phyloP scores from a whole-genome alignment of 257 asterid species.

The Ilex aquifolium region DNA sequence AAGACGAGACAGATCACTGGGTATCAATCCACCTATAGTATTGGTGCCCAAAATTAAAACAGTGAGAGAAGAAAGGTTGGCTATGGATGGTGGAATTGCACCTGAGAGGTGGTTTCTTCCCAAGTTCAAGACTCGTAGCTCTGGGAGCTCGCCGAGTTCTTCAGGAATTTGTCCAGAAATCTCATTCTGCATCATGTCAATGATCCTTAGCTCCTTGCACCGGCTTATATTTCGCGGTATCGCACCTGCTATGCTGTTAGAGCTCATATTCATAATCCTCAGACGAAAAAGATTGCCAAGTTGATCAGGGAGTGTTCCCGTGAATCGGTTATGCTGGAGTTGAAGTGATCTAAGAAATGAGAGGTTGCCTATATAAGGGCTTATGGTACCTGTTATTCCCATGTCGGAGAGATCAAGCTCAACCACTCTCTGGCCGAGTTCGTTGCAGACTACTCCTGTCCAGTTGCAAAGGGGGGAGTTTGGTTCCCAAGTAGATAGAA shows the following conservation, averaged over 20 bases:
- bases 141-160: slow-evolving; percentile 23
- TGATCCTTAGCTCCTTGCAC: slow-evolving; percentile 27
- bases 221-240: slow-evolving; percentile 36
- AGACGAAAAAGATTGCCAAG: slow-evolving; percentile 35
- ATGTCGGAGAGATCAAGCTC: slow-evolving; percentile 41
- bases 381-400: slow-evolving; percentile 35
- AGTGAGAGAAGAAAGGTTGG: slow-evolving; percentile 30
- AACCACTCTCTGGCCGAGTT: slow-evolving; percentile 19
- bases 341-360: slow-evolving; percentile 44
- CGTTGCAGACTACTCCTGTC: slow-evolving; percentile 49
- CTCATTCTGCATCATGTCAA: slow-evolving; percentile 42
- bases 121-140: slow-evolving; percentile 37
- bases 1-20: slow-evolving; percentile 28
- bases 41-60: slow-evolving; percentile 29
- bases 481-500: slow-evolving; percentile 41
- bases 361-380: slow-evolving; percentile 47
- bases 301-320: slow-evolving; percentile 36
- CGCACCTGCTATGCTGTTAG: slow-evolving; percentile 28
- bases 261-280: slow-evolving; percentile 25
- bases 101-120: slow-evolving; percentile 45
- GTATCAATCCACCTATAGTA: slow-evolving; percentile 31
- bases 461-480: slow-evolving; percentile 56
- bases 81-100: slow-evolving; percentile 33
- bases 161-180: slow-evolving; percentile 37
- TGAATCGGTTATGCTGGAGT: slow-evolving; percentile 41